Conservation (phyloP, 1,284 basidiomycete species). For the Melampsora larici-populina region DNA sequence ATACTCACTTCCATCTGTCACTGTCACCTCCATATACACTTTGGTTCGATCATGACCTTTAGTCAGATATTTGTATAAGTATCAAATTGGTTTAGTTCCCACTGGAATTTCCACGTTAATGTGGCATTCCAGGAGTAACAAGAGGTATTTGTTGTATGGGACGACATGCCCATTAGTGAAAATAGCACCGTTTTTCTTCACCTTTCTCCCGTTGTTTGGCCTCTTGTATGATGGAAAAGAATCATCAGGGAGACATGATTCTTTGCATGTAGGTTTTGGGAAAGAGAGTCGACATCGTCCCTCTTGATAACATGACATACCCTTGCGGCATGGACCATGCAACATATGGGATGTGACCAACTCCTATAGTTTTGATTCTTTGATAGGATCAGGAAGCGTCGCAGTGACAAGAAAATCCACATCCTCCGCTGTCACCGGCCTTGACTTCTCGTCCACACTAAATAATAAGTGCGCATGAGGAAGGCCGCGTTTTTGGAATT, state of each 20-base stretch:
- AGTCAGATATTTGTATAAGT: constrained; percentile 15
- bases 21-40: not conserved
- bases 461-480: constrained; percentile 10
- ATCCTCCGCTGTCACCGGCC: not conserved
- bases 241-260: not conserved
- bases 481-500: constrained; percentile 16
- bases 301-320: not conserved
- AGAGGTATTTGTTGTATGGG: constrained; percentile 17
- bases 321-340: not conserved
- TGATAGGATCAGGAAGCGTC: not conserved
- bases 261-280: not conserved
- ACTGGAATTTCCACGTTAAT: constrained; percentile 19
- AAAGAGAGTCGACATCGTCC: not conserved
- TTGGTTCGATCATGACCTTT: not conserved
- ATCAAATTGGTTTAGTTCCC: not conserved
- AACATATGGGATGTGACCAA: not conserved
- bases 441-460: not conserved
- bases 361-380: not conserved
- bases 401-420: not conserved
- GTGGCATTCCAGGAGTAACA: constrained; percentile 2
- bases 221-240: not conserved
- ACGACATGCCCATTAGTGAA: constrained; percentile 6
- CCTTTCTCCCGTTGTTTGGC: not conserved
- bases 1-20: too few relatives aligned
- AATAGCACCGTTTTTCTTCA: not conserved